Conservation (phyloP, 176 grass and related monocot genomes). For the Miscanthus lutarioriparius region DNA sequence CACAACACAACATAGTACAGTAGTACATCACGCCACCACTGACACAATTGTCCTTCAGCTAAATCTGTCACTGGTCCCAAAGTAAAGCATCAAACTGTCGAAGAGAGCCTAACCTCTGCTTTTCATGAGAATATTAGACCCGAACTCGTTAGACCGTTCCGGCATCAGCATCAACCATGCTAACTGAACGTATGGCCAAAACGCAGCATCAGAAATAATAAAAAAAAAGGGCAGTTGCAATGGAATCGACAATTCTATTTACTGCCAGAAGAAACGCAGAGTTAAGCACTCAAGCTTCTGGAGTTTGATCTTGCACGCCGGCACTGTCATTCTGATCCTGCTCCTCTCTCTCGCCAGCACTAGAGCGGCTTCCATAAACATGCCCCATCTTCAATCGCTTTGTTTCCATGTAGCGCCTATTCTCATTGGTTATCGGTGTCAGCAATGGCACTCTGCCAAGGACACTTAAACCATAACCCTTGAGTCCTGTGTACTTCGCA, state of each 20-base stretch:
- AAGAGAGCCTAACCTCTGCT: not conserved
- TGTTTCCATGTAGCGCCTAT: conserved; percentile 78
- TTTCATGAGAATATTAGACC: not conserved
- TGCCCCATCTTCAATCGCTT: conserved; percentile 88
- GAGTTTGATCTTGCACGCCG: conserved; percentile 12
- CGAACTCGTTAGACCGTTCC: not conserved
- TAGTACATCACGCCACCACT: not conserved
- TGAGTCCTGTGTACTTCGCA: conserved; percentile 73
- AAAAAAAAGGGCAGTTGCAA: not conserved
- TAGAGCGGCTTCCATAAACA: conserved; percentile 54
- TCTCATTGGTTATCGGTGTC: conserved; percentile 93
- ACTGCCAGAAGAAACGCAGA: conserved; percentile 19
- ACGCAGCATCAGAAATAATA: not conserved
- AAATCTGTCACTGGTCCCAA: not conserved
- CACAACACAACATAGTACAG: not conserved
- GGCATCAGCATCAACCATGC: not conserved
- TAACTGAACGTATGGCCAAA: not conserved
- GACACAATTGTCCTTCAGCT: not conserved
- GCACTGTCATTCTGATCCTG: conserved; percentile 22
- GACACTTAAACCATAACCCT: conserved; percentile 92
- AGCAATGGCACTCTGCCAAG: conserved; percentile 71
- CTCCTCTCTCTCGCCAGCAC: not conserved
- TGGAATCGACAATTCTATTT: not conserved
- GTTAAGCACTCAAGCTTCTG: conserved; percentile 12
- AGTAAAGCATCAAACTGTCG: not conserved